Conservation (phyloP, 1,139 yeast species). For the Debaryomycetaceae sp. region DNA sequence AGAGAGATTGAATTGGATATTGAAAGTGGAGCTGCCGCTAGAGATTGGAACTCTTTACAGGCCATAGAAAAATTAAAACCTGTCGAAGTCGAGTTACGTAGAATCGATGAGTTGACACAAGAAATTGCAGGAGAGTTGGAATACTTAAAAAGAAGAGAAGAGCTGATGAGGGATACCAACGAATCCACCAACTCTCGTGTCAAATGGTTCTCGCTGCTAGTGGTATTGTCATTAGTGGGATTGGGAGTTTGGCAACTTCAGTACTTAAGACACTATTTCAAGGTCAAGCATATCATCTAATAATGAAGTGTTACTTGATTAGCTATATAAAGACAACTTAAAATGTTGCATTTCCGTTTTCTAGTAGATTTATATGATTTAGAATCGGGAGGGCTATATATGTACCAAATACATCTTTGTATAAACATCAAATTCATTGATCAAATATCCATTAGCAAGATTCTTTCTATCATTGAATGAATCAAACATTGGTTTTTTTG, state of each 20-base stretch:
- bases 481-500: not conserved
- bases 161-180: constrained; percentile 90
- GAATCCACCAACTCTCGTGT: constrained; percentile 90
- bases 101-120: constrained; percentile 76
- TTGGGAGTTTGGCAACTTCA: constrained; percentile 91
- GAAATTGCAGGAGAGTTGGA: constrained; percentile 77
- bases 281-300: constrained; percentile 87
- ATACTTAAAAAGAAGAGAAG: constrained; percentile 84
- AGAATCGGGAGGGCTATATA: not conserved
- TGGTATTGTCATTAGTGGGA: constrained; percentile 64
- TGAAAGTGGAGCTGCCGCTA: constrained; percentile 93
- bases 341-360: not conserved
- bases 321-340: constrained; percentile 1
- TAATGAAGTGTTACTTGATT: not conserved
- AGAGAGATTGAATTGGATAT: constrained; percentile 84
- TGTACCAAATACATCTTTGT: not conserved
- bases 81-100: constrained; percentile 81
- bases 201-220: constrained; percentile 72
- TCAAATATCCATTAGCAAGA: not conserved
- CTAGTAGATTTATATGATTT: not conserved
- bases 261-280: constrained; percentile 89
- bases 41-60: constrained; percentile 96
- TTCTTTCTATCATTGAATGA: not conserved
- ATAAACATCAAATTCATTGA: not conserved
- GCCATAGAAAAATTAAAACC: constrained; percentile 93